These are phyloP conservation scores for Cytospora chrysosperma DNA, from an alignment of 2,329 filamentous ascomycete genomes.

Conservation along the genomic window DNA sequence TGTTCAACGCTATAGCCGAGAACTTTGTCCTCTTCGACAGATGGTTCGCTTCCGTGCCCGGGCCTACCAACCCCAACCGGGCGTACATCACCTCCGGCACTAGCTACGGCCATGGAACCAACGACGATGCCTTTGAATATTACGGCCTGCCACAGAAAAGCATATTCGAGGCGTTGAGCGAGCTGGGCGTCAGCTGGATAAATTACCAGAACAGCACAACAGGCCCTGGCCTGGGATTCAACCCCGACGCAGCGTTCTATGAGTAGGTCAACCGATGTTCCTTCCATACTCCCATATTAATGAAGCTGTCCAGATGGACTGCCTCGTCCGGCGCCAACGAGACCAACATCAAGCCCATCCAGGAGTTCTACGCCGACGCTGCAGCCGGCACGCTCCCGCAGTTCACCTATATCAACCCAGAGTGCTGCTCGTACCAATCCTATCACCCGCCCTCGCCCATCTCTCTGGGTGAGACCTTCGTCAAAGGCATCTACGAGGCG, in stretches of 20 bases:
- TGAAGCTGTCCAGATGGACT: slow-evolving; percentile 31
- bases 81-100: slow-evolving; percentile 34
- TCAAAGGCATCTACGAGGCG: slow-evolving; percentile 47
- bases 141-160: slow-evolving; percentile 33
- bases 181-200: slow-evolving; percentile 42
- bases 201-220: slow-evolving; percentile 46
- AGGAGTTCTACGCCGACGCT: slow-evolving; percentile 45
- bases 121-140: slow-evolving; percentile 30
- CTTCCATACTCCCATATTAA: not conserved
- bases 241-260: slow-evolving; percentile 44
- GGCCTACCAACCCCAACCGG: slow-evolving; percentile 44
- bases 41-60: slow-evolving; percentile 34
- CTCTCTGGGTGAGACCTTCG: slow-evolving; percentile 43
- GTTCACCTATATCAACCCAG: slow-evolving; percentile 50
- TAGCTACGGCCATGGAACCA: slow-evolving; percentile 33
- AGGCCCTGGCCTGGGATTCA: slow-evolving; percentile 28
- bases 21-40: slow-evolving; percentile 45
- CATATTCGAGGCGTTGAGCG: slow-evolving; percentile 43
- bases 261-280: slow-evolving; percentile 4
- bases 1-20: slow-evolving; percentile 40
- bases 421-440: slow-evolving; percentile 47
- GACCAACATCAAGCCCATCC: slow-evolving; percentile 30
- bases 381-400: slow-evolving; percentile 41
- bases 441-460: slow-evolving; percentile 46
- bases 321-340: not conserved